Conservation (phyloP, 139 green algal genomes). For the Ettlia oleoabundans region DNA sequence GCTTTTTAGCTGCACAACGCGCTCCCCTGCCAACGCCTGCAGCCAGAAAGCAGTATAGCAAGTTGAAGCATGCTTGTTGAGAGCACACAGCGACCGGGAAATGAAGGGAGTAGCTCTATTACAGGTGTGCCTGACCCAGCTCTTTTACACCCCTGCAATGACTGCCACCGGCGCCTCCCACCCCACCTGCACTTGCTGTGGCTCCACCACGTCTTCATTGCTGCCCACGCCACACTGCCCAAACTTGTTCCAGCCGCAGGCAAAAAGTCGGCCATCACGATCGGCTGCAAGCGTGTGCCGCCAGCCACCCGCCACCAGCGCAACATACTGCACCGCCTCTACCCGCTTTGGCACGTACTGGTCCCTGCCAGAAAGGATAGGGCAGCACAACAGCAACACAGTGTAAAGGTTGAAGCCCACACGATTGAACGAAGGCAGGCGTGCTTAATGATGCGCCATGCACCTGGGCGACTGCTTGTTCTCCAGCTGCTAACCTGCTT, state of each 20-base stretch:
- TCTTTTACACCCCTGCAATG: too few relatives aligned
- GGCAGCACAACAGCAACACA: not conserved
- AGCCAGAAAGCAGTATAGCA: too few relatives aligned
- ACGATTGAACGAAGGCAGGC: not conserved
- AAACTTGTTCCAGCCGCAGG: constrained; percentile 96
- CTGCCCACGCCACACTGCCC: constrained; percentile 81
- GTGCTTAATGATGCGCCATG: not conserved
- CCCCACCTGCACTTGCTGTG: constrained; percentile 55
- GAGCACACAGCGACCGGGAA: too few relatives aligned
- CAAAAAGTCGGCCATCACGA: constrained; percentile 65
- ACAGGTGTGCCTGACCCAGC: too few relatives aligned
- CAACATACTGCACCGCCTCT: constrained; percentile 7
- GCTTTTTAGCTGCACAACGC: constrained; percentile 70
- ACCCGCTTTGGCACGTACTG: constrained; percentile 28
- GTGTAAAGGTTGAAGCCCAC: not conserved
- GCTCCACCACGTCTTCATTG: constrained; percentile 55
- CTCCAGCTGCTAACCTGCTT: too few relatives aligned
- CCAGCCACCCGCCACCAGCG: constrained; percentile 77
- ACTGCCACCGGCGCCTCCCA: too few relatives aligned
- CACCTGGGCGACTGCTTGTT: too few relatives aligned
- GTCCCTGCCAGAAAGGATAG: not conserved
- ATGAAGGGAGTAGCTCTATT: too few relatives aligned
- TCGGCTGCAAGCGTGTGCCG: constrained; percentile 82
- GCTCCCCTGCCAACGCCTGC: constrained; percentile 37
- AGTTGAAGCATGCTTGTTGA: too few relatives aligned